Base-by-base conservation (phyloP, 2,329 filamentous ascomycete genomes). In the Drechslera avenae region DNA sequence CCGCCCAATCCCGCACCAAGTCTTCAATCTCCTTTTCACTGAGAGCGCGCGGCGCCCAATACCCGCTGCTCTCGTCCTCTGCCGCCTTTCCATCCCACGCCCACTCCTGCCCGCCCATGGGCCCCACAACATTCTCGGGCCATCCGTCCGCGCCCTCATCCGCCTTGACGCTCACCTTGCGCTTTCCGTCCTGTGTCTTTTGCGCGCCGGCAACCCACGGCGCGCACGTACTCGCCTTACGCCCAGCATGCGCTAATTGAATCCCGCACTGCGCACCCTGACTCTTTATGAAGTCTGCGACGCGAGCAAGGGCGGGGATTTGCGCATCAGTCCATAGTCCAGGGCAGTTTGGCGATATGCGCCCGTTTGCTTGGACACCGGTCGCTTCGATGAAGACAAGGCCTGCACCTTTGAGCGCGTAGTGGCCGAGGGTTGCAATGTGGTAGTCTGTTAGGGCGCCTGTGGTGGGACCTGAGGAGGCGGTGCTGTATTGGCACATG, bases 1-100 rank as follows among this genome's bases (percentile, higher is more conserved):
- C 63, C 2, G 66, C 73, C 59, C 74, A 79, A 31, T 78, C 76
- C 5, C 67, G 41, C 0, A 78, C 68, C 3, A 73, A 43, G 6
- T 71, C 66, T 7, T 67, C 53, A 34, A 79, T 76, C 4, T 79
- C 75, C 2, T 64, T 46, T 13, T 71, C 64, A 1, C 63, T 73
- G 62, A 79, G 49, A 0, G 58, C 64, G 6, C 68, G 50, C 4
- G 76, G 75, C 0, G 73, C 64, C 56, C 63, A 77, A 50, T 69
- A 78, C 2, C 69, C 67, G 5, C 63, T 61, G 4, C 59, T 60
- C 30, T 69, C 69, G 31, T 71, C 64, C 1, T 62, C 61, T 5
- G 64, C 58, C 12, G 57, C 50, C 32, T 66, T 68, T 12, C 61
- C 66, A 49, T 78, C 75, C 75, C 75, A 78, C 0, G 61, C 67